Base-by-base conservation (phyloP, 805 yeast genomes). In the Candida dajiaensis region DNA sequence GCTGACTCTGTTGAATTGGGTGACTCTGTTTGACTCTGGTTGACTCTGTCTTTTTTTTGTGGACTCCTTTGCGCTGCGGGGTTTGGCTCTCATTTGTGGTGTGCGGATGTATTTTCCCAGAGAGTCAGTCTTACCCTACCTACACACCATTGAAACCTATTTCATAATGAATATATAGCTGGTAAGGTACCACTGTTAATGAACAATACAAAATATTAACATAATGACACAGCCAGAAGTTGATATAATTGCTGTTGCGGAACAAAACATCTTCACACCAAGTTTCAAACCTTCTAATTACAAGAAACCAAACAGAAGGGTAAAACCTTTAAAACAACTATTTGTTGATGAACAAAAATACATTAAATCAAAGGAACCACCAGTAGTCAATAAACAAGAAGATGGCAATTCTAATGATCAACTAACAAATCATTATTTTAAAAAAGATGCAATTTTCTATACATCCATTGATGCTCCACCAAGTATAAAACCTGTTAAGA, bases 401-500 rank as follows among this genome's bases (percentile, higher is more conserved):
- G 37, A 19, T 33, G 4, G n/a, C n/a, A n/a, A n/a, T n/a, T n/a
- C 23, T 3, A 11, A 19, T 36, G 23, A 36, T 2, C 39, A 36
- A 20, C n/a, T 16, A 19, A 33, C 16, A 33, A 33, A 9, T 11
- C 36, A 19, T 11, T 58, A 55, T 26, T 53, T 58, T 33, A 60
- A 64, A 31, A 66, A 69, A 38, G 74, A 80, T 49, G 73, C 78
- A 7, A 81, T 89, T 11, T 85, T 92, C 0, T 86, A 78, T 64
- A 75, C 80, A 50, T 77, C 83, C 35, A 68, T 90, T 6, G 78
- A 78, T 25, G 95, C 96, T 0, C 96, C 96, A 3, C 98, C 98
- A 0, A 84, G 94, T 3, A 66, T 89, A 53, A 76, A 71, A 51
- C 98, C 98, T 0, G 69, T 73, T 16, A 88, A 84, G 67, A 83